Conservation (phyloP, 257 asterid genomes). For the Craterostigma plantagineum region DNA sequence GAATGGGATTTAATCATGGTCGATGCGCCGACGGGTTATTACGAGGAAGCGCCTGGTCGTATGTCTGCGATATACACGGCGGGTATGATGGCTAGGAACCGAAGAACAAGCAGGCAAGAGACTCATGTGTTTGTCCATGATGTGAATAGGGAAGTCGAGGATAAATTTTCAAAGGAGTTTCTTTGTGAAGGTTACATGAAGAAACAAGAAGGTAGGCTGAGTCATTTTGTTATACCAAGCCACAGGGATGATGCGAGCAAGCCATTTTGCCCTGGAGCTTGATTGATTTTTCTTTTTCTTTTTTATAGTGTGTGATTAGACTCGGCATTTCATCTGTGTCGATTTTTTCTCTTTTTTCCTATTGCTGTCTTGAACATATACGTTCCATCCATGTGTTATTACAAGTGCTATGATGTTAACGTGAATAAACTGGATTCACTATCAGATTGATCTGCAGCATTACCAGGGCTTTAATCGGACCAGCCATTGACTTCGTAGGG, state of each 20-base stretch:
- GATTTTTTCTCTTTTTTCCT: too few relatives aligned
- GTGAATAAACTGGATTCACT: too few relatives aligned
- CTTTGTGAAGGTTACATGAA: slow-evolving; percentile 67
- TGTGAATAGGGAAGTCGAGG: slow-evolving; percentile 78
- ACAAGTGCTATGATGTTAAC: too few relatives aligned
- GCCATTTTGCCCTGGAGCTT: slow-evolving; percentile 31
- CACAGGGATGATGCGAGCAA: slow-evolving; percentile 27
- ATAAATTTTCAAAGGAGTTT: slow-evolving; percentile 41
- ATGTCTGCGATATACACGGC: slow-evolving; percentile 30
- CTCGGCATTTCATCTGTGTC: too few relatives aligned
- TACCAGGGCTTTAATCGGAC: too few relatives aligned
- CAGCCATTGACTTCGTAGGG: too few relatives aligned
- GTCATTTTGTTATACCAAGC: slow-evolving; percentile 69
- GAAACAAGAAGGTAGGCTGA: slow-evolving; percentile 53
- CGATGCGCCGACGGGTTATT: slow-evolving; percentile 35
- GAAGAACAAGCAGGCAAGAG: slow-evolving; percentile 17
- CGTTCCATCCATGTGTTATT: too few relatives aligned
- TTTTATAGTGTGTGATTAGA: too few relatives aligned
- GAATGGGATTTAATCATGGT: slow-evolving; percentile 83
- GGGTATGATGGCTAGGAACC: slow-evolving; percentile 81
- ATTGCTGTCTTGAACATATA: too few relatives aligned
- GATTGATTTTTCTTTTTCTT: too few relatives aligned
- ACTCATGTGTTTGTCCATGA: slow-evolving; percentile 82
- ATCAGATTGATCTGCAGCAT: too few relatives aligned
- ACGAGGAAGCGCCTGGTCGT: slow-evolving; percentile 59